These are phyloP conservation scores for Stenogyne calaminthoides DNA, from an alignment of 305 asterid species.

Conservation along the genomic window DNA sequence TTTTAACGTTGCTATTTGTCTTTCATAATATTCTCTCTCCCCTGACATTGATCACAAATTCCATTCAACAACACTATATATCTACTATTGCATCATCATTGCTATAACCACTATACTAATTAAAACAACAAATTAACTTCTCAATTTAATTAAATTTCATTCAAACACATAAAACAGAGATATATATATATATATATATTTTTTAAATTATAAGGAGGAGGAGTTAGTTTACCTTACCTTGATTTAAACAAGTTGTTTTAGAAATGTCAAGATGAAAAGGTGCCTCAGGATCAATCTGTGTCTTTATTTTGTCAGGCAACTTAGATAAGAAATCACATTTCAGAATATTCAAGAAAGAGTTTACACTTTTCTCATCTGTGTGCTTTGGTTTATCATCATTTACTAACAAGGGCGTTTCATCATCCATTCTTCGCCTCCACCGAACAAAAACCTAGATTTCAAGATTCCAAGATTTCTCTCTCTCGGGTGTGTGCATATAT, in stretches of 20 bases:
- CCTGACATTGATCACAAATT: conserved; percentile 29
- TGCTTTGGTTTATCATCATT: conserved; percentile 30
- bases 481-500: background rate
- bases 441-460: background rate
- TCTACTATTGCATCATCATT: too few species aligned
- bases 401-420: conserved; percentile 46
- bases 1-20: conserved; percentile 69
- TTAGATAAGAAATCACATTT: conserved; percentile 68
- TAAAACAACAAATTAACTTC: too few species aligned
- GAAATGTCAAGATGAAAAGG: conserved; percentile 48
- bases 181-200: too few species aligned
- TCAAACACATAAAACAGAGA: too few species aligned
- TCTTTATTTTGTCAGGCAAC: conserved; percentile 61
- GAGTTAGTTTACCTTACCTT: conserved; percentile 34
- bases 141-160: too few species aligned
- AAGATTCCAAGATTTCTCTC: background rate
- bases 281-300: conserved; percentile 59
- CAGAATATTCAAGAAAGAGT: conserved; percentile 41
- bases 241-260: conserved; percentile 42
- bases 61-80: too few species aligned
- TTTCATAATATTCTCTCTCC: conserved; percentile 77
- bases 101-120: too few species aligned
- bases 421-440: conserved; percentile 40
- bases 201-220: too few species aligned
- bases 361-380: background rate